Evolutionary conservation across 176 grass and related monocot species (phyloP), one percentile per base, ranked within the genome.

Genomic region (Oryza punctata): DNA sequence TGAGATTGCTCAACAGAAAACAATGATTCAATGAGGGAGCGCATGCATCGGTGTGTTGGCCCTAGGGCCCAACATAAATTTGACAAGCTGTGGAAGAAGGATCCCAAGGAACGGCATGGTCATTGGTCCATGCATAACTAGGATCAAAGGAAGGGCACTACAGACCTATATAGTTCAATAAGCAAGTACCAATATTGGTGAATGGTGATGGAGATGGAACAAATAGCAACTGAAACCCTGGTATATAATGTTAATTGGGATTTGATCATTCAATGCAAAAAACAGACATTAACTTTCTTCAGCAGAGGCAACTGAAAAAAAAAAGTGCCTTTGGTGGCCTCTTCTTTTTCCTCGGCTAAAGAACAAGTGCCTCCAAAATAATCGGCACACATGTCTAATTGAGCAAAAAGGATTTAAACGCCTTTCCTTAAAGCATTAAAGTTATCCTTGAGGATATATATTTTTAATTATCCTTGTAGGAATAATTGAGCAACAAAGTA

Each of bases 21-120:
- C 23, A 9, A 59, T 41, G 29, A 76, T 15, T 76, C 21, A 49
- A 75, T 73, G 78, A 90, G n/a, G n/a, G 73, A 86, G 68, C 27
- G 46, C 74, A 82, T 82, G 68, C 37, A 40, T 63, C 40, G 0
- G 61, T 74, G 79, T 69, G 88, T 69, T 82, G 88, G 68, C 73
- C 46, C 49, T 15, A 67, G 61, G 84, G 63, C 50, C 83, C 37
- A 46, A 2, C 35, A 86, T 83, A 61, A 72, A 72, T 77, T 74
- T 59, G 67, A 66, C 73, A 67, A 72, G 88, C 59, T 61, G 73
- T 60, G 52, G 16, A 78, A 32, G 66, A 67, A 14, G 7, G 21
- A 9, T 69, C 57, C 49, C 30, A 19, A 65, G 30, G 41, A 89
- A 50, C 54, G 45, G 3, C 35, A 69, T 69, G 87, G 25, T 21